Percentiles rank a stretch among this genome's conserved stretches.
Conservation (phyloP, 768 basidiomycete genomes). For the Neoboletus brunneissimus region DNA sequence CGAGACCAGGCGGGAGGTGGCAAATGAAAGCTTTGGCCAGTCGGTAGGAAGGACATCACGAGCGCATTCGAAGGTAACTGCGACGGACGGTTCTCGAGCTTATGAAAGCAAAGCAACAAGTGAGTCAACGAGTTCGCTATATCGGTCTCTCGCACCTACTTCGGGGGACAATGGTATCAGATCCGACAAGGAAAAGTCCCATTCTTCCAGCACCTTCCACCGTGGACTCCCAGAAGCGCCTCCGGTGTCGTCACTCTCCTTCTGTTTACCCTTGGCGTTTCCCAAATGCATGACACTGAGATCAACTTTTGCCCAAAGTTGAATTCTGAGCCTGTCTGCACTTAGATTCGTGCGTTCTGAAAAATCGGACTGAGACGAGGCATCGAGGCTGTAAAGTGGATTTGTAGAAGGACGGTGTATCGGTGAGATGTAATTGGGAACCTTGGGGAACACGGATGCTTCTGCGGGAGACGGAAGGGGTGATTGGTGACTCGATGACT, state of each 20-base stretch:
- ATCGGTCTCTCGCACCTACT: constrained; percentile 41
- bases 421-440: constrained; percentile 73
- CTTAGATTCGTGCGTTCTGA: constrained; percentile 53
- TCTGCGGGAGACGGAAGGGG: constrained; percentile 19
- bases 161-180: constrained; percentile 58
- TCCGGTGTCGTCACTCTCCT: constrained; percentile 25
- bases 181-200: constrained; percentile 59
- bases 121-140: constrained; percentile 11
- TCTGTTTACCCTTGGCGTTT: constrained; percentile 47
- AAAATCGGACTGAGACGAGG: constrained; percentile 49
- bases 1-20: constrained; percentile 36
- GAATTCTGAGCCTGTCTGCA: constrained; percentile 49
- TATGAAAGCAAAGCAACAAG: constrained; percentile 3
- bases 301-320: constrained; percentile 55
- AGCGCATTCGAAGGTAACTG: constrained; percentile 73
- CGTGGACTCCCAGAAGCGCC: constrained; percentile 24
- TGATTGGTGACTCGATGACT: constrained; percentile 24
- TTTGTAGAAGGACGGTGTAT: constrained; percentile 83
- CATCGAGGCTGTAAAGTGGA: constrained; percentile 67
- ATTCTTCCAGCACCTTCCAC: constrained; percentile 69
- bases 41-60: constrained; percentile 61
- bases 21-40: constrained; percentile 57
- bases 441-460: constrained; percentile 14
- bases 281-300: constrained; percentile 3
- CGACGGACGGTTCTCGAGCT: constrained; percentile 40